phyloP scores from a whole-genome alignment of 2,329 filamentous ascomycete species.

The Aspergillus persii region DNA sequence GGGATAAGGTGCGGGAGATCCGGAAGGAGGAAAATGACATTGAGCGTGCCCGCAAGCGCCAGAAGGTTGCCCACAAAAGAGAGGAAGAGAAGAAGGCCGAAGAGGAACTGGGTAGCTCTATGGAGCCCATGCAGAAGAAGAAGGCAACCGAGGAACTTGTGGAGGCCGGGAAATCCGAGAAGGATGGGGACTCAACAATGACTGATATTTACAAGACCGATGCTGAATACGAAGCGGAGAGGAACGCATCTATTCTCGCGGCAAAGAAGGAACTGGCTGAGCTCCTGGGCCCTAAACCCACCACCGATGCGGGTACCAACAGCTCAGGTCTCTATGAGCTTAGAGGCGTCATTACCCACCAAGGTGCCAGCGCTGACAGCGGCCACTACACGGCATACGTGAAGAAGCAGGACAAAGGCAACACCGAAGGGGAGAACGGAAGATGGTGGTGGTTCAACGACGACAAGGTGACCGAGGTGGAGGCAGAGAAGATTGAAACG shows the following conservation, averaged over 20 bases:
- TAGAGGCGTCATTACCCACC: slow-evolving; percentile 89
- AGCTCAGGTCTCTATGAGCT: slow-evolving; percentile 95
- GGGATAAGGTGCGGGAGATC: slow-evolving; percentile 93
- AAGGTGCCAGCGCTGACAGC: slow-evolving; percentile 93
- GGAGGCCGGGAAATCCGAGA: slow-evolving; percentile 49
- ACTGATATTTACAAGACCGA: slow-evolving; percentile 82
- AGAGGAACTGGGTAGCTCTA: slow-evolving; percentile 26
- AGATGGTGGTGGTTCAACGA: slow-evolving; percentile 99
- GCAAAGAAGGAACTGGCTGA: slow-evolving; percentile 86
- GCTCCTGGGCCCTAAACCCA: slow-evolving; percentile 72
- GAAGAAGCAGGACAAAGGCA: slow-evolving; percentile 78
- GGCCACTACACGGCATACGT: slow-evolving; percentile 98
- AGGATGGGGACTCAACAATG: slow-evolving; percentile 72
- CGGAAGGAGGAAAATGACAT: slow-evolving; percentile 93
- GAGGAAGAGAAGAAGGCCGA: slow-evolving; percentile 51
- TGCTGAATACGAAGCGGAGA: slow-evolving; percentile 85
- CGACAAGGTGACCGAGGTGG: slow-evolving; percentile 91
- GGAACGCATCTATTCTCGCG: slow-evolving; percentile 67
- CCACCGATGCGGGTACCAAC: slow-evolving; percentile 78
- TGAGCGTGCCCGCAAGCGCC: slow-evolving; percentile 85
- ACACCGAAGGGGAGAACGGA: slow-evolving; percentile 73
- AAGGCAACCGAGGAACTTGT: slow-evolving; percentile 52
- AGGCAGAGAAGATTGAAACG: slow-evolving; percentile 84
- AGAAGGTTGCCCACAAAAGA: slow-evolving; percentile 66
- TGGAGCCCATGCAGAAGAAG: slow-evolving; percentile 49